phyloP scores from a whole-genome alignment of 2,329 filamentous ascomycete species.

The Knufia fluminis region DNA sequence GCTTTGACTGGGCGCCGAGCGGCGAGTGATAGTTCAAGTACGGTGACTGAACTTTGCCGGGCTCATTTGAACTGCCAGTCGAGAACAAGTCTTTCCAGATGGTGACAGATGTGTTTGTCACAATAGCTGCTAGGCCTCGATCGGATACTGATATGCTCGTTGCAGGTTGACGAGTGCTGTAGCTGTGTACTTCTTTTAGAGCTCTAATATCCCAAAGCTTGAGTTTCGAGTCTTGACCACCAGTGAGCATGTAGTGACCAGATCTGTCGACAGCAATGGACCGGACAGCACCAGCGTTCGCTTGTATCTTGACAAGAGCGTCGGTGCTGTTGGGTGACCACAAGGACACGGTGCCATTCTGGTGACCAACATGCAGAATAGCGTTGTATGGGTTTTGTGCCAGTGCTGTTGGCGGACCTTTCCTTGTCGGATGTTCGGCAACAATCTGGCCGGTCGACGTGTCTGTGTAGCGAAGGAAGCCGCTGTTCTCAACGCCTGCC shows the following conservation, averaged over 20 bases:
- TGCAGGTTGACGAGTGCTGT: constrained; percentile 73
- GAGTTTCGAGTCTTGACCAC: constrained; percentile 83
- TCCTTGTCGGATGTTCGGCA: constrained; percentile 71
- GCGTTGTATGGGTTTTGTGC: constrained; percentile 88
- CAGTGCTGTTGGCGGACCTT: constrained; percentile 74
- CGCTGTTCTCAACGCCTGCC: constrained; percentile 61
- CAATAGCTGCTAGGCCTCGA: constrained; percentile 74
- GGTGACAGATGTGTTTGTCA: constrained; percentile 80
- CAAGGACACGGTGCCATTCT: constrained; percentile 86
- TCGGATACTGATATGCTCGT: constrained; percentile 83
- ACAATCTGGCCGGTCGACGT: constrained; percentile 87
- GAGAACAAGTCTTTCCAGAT: constrained; percentile 82
- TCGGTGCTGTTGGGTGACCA: constrained; percentile 90
- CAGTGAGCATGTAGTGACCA: constrained; percentile 90
- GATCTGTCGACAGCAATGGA: constrained; percentile 77
- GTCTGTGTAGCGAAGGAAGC: constrained; percentile 88
- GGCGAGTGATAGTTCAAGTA: constrained; percentile 84
- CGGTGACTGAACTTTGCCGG: constrained; percentile 71
- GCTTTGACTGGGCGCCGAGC: constrained; percentile 60
- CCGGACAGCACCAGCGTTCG: constrained; percentile 80
- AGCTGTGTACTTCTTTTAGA: constrained; percentile 85
- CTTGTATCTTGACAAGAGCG: constrained; percentile 81
- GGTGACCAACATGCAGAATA: constrained; percentile 82
- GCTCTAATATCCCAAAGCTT: constrained; percentile 93
- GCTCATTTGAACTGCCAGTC: constrained; percentile 56